A percentile compares a stretch with the other conserved stretches of the same genome.
Evolutionary conservation across 2,329 filamentous ascomycete species (phyloP).

Genomic region (Polychaeton citri): DNA sequence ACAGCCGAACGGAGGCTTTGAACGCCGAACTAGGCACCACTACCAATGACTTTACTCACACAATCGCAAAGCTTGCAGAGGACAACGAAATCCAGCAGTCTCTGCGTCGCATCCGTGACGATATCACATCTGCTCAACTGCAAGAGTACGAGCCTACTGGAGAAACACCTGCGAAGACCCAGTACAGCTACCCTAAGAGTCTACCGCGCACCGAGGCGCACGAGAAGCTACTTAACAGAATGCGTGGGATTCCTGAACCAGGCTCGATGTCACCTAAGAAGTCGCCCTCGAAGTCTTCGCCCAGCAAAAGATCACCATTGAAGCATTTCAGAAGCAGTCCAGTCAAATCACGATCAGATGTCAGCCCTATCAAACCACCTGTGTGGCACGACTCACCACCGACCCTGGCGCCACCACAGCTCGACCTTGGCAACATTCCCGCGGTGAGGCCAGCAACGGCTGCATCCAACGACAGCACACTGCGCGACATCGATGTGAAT

Average conservation of each 20-base stretch:
- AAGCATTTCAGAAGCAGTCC: conserved; percentile 12
- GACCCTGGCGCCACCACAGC: conserved; percentile 5
- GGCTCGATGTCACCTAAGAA: conserved; percentile 21
- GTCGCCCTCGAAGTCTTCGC: conserved; percentile 14
- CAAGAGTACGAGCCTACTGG: conserved; percentile 78
- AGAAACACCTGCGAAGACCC: conserved; percentile 65
- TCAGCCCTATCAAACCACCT: conserved; percentile 19
- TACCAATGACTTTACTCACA: conserved; percentile 43
- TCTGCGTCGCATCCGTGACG: conserved; percentile 55
- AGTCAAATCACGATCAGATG: conserved; percentile 9
- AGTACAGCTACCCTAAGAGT: conserved; percentile 67
- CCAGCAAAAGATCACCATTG: conserved; percentile 6
- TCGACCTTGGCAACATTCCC: conserved; percentile 3
- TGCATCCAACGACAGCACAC: conserved; percentile 17
- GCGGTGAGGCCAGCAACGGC: conserved; percentile 14
- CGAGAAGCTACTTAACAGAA: conserved; percentile 40
- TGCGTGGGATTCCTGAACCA: conserved; percentile 28
- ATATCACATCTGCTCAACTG: conserved; percentile 51
- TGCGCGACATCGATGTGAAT: conserved; percentile 38
- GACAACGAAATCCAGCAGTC: conserved; percentile 51
- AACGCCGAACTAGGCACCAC: conserved; percentile 53
- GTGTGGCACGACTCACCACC: conserved; percentile 21
- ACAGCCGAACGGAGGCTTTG: conserved; percentile 54
- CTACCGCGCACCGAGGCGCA: conserved; percentile 63
- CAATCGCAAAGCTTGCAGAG: conserved; percentile 45